phyloP scores from a whole-genome alignment of 2,329 filamentous ascomycete species.

The Leptographium wingfieldii region DNA sequence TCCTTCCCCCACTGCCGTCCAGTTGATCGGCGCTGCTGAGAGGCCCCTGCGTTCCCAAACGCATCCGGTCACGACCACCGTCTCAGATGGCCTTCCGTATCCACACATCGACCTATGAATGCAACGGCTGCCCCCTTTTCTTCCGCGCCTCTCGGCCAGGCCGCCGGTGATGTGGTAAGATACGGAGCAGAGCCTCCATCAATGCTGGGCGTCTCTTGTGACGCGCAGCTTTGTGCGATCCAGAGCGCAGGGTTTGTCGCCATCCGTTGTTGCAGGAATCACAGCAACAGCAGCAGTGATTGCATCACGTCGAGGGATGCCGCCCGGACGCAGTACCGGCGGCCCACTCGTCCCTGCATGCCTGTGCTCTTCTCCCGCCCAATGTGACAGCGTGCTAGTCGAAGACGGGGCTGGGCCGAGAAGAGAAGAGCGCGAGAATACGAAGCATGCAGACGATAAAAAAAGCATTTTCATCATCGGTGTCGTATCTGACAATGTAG shows the following conservation, averaged over 20 bases:
- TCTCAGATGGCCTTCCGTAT: constrained; percentile 14
- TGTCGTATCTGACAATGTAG: not conserved
- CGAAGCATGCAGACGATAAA: no score
- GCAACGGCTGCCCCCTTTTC: not conserved
- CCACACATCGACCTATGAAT: not conserved
- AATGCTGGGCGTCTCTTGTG: not conserved
- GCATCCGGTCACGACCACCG: constrained; percentile 16
- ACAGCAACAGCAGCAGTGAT: not conserved
- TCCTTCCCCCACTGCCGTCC: not conserved
- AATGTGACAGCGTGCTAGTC: no score
- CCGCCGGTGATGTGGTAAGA: no score
- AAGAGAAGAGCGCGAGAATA: no score
- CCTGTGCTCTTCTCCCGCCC: not conserved
- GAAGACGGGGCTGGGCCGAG: no score
- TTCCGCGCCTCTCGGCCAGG: not conserved
- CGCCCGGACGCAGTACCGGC: not conserved
- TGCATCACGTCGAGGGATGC: not conserved
- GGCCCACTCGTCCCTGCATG: not conserved
- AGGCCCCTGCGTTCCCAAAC: not conserved
- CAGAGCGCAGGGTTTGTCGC: not conserved
- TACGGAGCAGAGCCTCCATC: no score
- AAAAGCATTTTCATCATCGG: no score
- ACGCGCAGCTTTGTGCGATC: not conserved
- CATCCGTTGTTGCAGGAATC: not conserved
- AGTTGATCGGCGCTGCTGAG: not conserved